Percentiles rank a stretch among this genome's conserved stretches.
Conservation (phyloP, 2,329 filamentous ascomycete species). For the Claviceps pusilla region DNA sequence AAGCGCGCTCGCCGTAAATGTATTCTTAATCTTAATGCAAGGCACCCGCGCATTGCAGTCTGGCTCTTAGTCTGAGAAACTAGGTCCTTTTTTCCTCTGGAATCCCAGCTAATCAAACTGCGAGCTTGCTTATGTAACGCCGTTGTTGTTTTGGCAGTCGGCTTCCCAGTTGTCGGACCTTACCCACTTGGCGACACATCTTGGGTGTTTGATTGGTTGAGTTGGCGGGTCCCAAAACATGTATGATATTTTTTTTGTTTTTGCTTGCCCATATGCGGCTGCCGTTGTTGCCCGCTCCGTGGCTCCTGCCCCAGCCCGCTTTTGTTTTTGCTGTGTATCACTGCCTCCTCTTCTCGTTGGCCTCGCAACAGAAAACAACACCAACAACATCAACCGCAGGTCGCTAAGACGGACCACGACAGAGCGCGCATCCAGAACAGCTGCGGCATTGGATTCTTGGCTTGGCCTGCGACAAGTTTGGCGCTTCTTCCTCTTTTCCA, state of each 20-base stretch:
- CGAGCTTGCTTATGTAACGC: slow-evolving; percentile 13
- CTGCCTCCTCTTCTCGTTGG: slow-evolving; percentile 24
- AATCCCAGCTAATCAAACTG: slow-evolving; percentile 12
- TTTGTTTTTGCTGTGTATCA: slow-evolving; percentile 9
- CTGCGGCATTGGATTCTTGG: slow-evolving; percentile 2
- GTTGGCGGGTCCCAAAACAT: neutral
- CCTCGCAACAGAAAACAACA: slow-evolving; percentile 30
- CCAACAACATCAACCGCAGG: slow-evolving; percentile 21
- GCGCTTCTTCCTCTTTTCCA: slow-evolving; percentile 6
- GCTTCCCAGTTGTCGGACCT: neutral
- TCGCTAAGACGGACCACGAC: slow-evolving; percentile 14
- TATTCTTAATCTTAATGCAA: neutral
- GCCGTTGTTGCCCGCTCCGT: neutral
- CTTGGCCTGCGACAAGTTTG: slow-evolving; percentile 3
- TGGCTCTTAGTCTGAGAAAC: neutral
- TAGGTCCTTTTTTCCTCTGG: slow-evolving; percentile 4
- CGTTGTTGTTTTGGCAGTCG: slow-evolving; percentile 5
- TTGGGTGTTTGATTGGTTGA: neutral
- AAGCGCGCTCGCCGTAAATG: neutral
- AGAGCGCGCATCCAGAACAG: slow-evolving; percentile 12
- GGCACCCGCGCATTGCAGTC: neutral
- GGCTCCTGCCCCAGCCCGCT: slow-evolving; percentile 6
- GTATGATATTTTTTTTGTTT: neutral
- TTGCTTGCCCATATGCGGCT: neutral
- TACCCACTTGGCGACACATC: neutral